Conservation (phyloP, 2,329 filamentous ascomycete genomes). For the Epichloe brachyelytri region DNA sequence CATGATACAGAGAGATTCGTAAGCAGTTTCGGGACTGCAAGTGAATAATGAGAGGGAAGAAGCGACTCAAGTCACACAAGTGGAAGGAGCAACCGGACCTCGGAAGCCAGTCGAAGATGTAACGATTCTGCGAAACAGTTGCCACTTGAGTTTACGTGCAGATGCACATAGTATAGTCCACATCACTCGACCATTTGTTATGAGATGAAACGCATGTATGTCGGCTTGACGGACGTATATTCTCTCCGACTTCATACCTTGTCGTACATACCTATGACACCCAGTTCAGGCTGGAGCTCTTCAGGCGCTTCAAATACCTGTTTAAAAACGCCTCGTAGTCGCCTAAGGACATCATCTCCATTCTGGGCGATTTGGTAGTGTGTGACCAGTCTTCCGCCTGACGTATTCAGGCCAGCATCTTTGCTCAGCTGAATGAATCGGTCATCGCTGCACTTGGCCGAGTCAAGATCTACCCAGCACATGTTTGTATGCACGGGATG, state of each 20-base stretch:
- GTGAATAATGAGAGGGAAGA: slow-evolving; percentile 1
- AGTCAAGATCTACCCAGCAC: slow-evolving; percentile 68
- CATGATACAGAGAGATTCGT: neutral
- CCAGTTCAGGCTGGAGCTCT: neutral
- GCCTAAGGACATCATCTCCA: slow-evolving; percentile 43
- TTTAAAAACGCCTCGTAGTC: slow-evolving; percentile 42
- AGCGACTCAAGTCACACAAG: slow-evolving; percentile 2
- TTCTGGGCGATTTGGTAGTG: slow-evolving; percentile 50
- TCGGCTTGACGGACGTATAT: neutral
- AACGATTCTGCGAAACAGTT: neutral
- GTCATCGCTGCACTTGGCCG: slow-evolving; percentile 32
- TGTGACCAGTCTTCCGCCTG: slow-evolving; percentile 30
- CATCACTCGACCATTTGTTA: too few species aligned
- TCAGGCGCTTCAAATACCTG: slow-evolving; percentile 16
- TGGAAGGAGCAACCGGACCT: slow-evolving; percentile 2
- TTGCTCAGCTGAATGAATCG: slow-evolving; percentile 27
- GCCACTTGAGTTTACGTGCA: too few species aligned
- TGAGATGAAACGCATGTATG: too few species aligned
- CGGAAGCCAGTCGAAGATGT: neutral
- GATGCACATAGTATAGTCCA: too few species aligned
- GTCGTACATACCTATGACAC: slow-evolving; percentile 1
- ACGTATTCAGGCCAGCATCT: slow-evolving; percentile 29
- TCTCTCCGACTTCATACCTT: neutral
- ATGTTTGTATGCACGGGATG: slow-evolving; percentile 81
- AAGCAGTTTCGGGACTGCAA: neutral